These are phyloP conservation scores for Collybia sordida DNA, from an alignment of 768 basidiomycete genomes.

Conservation along the genomic window DNA sequence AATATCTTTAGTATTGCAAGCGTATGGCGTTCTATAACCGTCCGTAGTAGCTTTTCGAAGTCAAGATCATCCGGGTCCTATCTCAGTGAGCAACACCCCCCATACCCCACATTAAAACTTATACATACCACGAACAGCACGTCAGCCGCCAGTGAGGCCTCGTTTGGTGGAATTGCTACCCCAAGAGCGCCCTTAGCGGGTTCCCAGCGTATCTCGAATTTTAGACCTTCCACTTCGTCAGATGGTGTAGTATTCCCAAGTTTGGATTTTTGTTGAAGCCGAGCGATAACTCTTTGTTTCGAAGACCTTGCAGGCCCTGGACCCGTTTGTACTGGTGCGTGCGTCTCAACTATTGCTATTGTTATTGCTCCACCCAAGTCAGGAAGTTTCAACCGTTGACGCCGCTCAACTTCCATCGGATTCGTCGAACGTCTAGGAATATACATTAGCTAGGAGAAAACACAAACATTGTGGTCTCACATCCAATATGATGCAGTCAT, in stretches of 20 bases:
- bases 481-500: conserved; percentile 86
- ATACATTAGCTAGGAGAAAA: neutral
- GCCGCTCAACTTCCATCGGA: conserved; percentile 23
- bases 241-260: conserved; percentile 55
- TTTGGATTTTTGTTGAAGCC: conserved; percentile 65
- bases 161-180: conserved; percentile 50
- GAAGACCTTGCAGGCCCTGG: conserved; percentile 54
- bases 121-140: conserved; percentile 58
- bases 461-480: conserved; percentile 38
- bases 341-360: conserved; percentile 65
- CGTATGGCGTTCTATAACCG: conserved; percentile 66
- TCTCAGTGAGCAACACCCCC: neutral
- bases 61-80: conserved; percentile 71
- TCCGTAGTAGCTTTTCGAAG: conserved; percentile 66
- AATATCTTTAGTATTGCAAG: conserved; percentile 59
- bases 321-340: conserved; percentile 33
- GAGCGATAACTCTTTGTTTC: conserved; percentile 52
- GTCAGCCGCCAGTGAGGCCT: conserved; percentile 37
- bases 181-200: conserved; percentile 68
- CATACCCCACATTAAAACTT: neutral
- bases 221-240: conserved; percentile 72
- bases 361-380: conserved; percentile 70
- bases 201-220: conserved; percentile 77
- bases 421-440: conserved; percentile 19
- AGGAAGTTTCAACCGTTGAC: conserved; percentile 48